Evolutionary conservation across 176 grass and related monocot species (phyloP).

Genomic region (Carex parvula): DNA sequence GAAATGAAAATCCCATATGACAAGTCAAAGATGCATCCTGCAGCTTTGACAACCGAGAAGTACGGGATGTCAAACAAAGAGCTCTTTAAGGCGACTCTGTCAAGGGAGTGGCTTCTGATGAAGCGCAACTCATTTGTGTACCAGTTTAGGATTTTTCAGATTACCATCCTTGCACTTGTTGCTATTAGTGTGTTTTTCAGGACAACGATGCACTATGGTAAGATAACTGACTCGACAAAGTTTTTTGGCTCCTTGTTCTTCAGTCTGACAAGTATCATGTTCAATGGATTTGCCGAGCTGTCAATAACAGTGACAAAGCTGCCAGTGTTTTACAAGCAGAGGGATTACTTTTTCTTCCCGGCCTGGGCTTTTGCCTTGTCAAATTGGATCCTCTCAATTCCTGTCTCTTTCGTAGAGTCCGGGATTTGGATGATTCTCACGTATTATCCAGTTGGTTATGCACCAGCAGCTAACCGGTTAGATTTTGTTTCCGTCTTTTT

Average conservation of each 20-base stretch:
- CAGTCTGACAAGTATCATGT: conserved; percentile 50
- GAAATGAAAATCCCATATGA: conserved; percentile 49
- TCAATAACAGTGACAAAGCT: conserved; percentile 48
- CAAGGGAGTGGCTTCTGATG: conserved; percentile 66
- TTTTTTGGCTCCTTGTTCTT: conserved; percentile 46
- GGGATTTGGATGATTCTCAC: conserved; percentile 39
- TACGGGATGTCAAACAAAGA: conserved; percentile 57
- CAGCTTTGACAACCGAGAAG: conserved; percentile 40
- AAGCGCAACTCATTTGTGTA: conserved; percentile 59
- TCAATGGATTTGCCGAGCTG: conserved; percentile 55
- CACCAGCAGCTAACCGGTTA: conserved; percentile 30
- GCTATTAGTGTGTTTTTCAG: conserved; percentile 67
- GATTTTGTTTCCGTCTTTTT: background rate
- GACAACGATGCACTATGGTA: conserved; percentile 52
- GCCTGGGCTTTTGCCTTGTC: conserved; percentile 57
- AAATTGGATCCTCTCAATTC: conserved; percentile 51
- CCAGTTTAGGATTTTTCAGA: conserved; percentile 47
- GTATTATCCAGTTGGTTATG: conserved; percentile 54
- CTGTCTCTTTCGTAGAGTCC: conserved; percentile 47
- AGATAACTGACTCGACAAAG: conserved; percentile 35
- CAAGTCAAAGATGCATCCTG: conserved; percentile 53
- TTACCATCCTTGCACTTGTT: conserved; percentile 40
- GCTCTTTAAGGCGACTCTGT: conserved; percentile 40
- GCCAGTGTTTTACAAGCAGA: conserved; percentile 71
- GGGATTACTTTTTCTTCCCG: conserved; percentile 65